Base-by-base conservation (phyloP, 495 filamentous ascomycete genomes). In the Trypethelium eluteriae region DNA sequence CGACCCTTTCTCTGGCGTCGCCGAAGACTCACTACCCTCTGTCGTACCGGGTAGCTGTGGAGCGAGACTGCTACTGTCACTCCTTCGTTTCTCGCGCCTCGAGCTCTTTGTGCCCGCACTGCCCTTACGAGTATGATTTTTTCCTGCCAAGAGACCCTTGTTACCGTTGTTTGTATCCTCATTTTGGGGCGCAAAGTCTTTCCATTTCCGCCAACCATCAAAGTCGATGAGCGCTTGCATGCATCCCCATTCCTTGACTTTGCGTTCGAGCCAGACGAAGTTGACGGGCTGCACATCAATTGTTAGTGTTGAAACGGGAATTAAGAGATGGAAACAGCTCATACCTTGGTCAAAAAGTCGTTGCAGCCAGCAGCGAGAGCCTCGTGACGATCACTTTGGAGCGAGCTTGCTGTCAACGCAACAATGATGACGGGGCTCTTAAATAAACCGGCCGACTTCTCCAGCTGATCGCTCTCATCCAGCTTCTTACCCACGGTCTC, bases 221-320 rank as follows among this genome's bases (percentile, higher is more conserved):
- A 92, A 98, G 80, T 98, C 94, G 76, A 98, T 98, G 64, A 98
- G 80, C 25, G 95, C 95, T 81, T 98, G 94, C 89, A 98, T 97
- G 79, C 94, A 98, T 69, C 94, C 94, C 94, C 94, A 98, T 84
- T 98, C 94, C 75, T 93, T 96, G 49, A 98, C 92, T 74, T 98
- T 98, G 49, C 93, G 86, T 72, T 96, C 89, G 14, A 98, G 83
- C 94, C 94, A 98, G 66, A 95, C 92, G 73, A 97, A 98, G 70
- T 93, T 95, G 63, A 98, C 92, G 34, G 94, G 94, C 91, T 96
- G 67, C 38, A 32, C 62, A 70, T 50, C 39, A 49, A 69, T 64
- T 65, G 46, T 75, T 62, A 73, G 66, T 62, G 53, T 10, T 12
- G 44, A 34, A 50, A 56, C 63, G 32, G 7, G 64, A 66, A 66